These are phyloP conservation scores for Podochytrium sp. DNA, from an alignment of 192 early-diverging fungal genomes.

Conservation along the genomic window DNA sequence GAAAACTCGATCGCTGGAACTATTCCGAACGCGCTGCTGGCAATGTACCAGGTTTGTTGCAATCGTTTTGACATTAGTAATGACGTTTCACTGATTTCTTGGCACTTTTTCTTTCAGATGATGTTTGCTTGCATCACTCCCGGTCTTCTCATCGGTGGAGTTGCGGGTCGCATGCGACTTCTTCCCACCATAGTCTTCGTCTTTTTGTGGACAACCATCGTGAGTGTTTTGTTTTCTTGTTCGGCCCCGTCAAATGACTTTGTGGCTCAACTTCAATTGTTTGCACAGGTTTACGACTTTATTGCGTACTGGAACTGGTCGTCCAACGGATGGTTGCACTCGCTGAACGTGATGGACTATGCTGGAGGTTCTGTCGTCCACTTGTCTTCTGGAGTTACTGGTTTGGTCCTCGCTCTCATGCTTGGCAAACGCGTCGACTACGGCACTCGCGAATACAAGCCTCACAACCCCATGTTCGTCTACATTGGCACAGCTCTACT, in stretches of 20 bases:
- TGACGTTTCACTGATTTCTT: slow-evolving; percentile 5
- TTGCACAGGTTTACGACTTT: slow-evolving; percentile 90
- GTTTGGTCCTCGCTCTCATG: slow-evolving; percentile 65
- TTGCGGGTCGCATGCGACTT: slow-evolving; percentile 83
- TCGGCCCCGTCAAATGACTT: slow-evolving; percentile 86
- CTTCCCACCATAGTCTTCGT: slow-evolving; percentile 87
- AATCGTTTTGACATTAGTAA: slow-evolving; percentile 37
- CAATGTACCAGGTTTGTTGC: slow-evolving; percentile 67
- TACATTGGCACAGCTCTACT: slow-evolving; percentile 77
- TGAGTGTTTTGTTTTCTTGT: slow-evolving; percentile 56
- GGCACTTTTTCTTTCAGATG: slow-evolving; percentile 80
- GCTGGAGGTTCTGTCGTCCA: slow-evolving; percentile 24
- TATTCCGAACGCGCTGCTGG: slow-evolving; percentile 66
- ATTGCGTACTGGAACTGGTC: slow-evolving; percentile 97
- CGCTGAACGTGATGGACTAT: neutral
- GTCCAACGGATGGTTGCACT: slow-evolving; percentile 40
- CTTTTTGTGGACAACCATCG: slow-evolving; percentile 78
- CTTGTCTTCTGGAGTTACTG: slow-evolving; percentile 1
- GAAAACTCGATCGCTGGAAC: slow-evolving; percentile 61
- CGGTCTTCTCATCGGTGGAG: slow-evolving; percentile 84
- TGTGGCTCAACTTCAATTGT: slow-evolving; percentile 72
- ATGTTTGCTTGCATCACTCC: slow-evolving; percentile 92
- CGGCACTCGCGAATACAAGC: slow-evolving; percentile 12
- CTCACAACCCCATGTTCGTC: slow-evolving; percentile 79
- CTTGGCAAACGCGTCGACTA: slow-evolving; percentile 34